phyloP scores from a whole-genome alignment of 345 rosid species.

The Hirschfeldia incana region DNA sequence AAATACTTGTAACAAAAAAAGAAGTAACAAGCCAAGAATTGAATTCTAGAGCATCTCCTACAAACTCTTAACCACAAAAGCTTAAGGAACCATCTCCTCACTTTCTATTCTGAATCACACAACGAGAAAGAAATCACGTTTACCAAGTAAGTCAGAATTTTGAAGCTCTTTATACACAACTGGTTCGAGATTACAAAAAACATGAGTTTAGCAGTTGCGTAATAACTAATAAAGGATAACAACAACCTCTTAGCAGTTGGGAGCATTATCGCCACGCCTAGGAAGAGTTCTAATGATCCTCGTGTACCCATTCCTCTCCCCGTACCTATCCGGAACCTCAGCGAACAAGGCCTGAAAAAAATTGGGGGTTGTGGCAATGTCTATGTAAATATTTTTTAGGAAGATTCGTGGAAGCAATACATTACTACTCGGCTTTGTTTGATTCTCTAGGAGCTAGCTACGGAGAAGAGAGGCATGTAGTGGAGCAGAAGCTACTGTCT shows the following conservation, averaged over 20 bases:
- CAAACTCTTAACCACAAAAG: neutral
- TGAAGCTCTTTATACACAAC: neutral
- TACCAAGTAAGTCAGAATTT: neutral
- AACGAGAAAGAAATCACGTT: neutral
- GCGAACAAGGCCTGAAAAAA: no score
- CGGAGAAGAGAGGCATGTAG: constrained; percentile 93
- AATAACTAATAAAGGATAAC: neutral
- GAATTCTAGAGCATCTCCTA: neutral
- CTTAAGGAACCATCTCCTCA: constrained; percentile 38
- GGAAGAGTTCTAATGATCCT: no score
- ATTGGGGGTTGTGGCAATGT: no score
- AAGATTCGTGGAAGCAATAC: constrained; percentile 94
- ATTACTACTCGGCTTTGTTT: constrained; percentile 92
- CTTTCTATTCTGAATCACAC: neutral
- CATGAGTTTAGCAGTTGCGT: neutral
- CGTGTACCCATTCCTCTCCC: no score
- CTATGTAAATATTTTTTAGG: constrained; percentile 32
- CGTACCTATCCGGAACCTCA: no score
- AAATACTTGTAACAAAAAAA: neutral
- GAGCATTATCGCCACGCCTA: no score
- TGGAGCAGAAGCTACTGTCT: constrained; percentile 92
- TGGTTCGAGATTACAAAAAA: no score
- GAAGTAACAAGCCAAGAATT: neutral
- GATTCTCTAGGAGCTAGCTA: constrained; percentile 95
- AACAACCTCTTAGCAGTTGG: constrained; percentile 32